Base-by-base conservation (phyloP, 768 basidiomycete genomes). In the Phylloporus sp. region DNA sequence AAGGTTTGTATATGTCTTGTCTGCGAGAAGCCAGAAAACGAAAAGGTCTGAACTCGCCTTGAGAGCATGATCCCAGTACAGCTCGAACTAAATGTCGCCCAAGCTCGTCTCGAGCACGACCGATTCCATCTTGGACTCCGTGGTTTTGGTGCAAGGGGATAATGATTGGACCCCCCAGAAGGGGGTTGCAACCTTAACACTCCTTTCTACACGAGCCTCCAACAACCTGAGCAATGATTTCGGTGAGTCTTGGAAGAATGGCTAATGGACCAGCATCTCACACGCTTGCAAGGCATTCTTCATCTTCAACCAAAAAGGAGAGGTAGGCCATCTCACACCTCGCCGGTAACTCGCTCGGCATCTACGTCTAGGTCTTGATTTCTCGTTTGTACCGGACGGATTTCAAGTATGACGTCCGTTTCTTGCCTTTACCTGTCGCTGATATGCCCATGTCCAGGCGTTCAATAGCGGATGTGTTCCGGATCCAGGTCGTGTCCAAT, bases 241-340 rank as follows among this genome's bases (percentile, higher is more conserved):
- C 75, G 42, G 75, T 77, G 52, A 63, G 75, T 53, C 39, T 15
- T 20, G 23, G 21, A 23, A 24, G 31, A 41, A 44, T 18, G 15
- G 20, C 9, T 32, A 47, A 11, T 27, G 23, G 11, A 33, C 28
- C 13, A 28, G 14, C 44, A 36, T 42, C 50, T 44, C 18, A 52
- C 38, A 14, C 28, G 11, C 20, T 51, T n/a, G 37, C 41, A 55
- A 97, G 94, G 94, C 90, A 38, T 97, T 97, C 81, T 97, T 98
- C 69, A 91, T 97, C 48, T 96, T 97, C 77, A 99, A 97, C 64
- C 92, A 94, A 69, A 97, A 98, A 69, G 96, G 96, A 68, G 96
- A 98, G 80, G 95, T 93, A 46, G 32, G 79, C 62, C 23, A n/a
- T 6, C 3, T n/a, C 5, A 13, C 11, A 8, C 44, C n/a, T 9